Base-by-base conservation (phyloP, 139 green algal species). In the Gonium pectorale region DNA sequence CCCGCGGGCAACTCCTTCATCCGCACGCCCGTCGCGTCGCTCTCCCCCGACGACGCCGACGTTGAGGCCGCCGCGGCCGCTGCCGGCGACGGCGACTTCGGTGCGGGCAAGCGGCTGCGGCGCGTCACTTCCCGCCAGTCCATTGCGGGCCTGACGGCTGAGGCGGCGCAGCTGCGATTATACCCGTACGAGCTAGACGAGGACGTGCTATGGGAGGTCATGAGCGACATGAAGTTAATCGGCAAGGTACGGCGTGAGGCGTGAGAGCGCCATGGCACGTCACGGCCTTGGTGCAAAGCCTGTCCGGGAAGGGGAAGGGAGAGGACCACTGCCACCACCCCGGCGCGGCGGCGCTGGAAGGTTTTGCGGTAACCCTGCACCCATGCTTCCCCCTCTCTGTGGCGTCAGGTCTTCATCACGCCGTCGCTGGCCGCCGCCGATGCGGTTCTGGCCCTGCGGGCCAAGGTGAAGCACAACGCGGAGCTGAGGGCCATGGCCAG, bases 391-490 rank as follows among this genome's bases (percentile, higher is more conserved):
- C 11, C 24, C 31, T 41, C 31, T 43, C 51, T 51, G 6, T 22
- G 2, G 15, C 43, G 29, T 22, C 46, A 93, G 89, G 84, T 94
- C 27, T 88, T 80, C 59, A 87, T 93, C 27, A 81, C 74, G 15
- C 40, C 56, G 26, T 70, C 67, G 0, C 66, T 91, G 11, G 68
- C 91, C 56, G 83, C 89, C 0, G 88, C 90, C 1, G 93, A 96
- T 73, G 93, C 94, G 7, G 91, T 96, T n/a, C 86, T 96, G 67
- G 91, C 92, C 26, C 71, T 94, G n/a, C 66, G 94, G 15, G 81
- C 88, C 13, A 86, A 88, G 46, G 79, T 85, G 29, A 85, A 85
- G 63, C 64, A 85, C 43, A 85, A 85, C 79, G 54, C 79, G 26
- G 79, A 75, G 79, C 79, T 85, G 66, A 22, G 79, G 35, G 46